phyloP scores from a whole-genome alignment of 2,329 filamentous ascomycete species.

The Aspergillus oerlinghausenensis region DNA sequence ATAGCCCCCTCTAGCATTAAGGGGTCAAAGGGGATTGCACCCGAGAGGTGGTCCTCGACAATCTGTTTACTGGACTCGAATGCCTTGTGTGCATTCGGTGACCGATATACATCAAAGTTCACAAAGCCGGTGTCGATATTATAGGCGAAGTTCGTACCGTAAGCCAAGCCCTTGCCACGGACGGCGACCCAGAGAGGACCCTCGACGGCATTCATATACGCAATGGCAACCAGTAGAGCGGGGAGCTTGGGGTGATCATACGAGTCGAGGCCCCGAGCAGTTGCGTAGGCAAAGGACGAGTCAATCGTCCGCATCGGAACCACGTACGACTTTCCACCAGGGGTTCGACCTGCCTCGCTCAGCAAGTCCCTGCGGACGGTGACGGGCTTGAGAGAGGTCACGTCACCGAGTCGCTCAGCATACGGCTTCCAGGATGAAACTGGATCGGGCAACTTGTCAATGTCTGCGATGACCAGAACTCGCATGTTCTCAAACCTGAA shows the following conservation, averaged over 20 bases:
- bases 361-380: conserved; percentile 67
- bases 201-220: conserved; percentile 89
- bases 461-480: conserved; percentile 74
- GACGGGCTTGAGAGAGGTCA: conserved; percentile 62
- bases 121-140: conserved; percentile 75
- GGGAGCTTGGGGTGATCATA: conserved; percentile 75
- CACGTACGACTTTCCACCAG: conserved; percentile 71
- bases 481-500: conserved; percentile 84
- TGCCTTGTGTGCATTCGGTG: conserved; percentile 82
- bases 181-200: conserved; percentile 92
- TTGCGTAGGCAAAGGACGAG: conserved; percentile 79
- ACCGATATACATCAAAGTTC: conserved; percentile 83
- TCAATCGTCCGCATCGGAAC: conserved; percentile 90
- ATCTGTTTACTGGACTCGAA: conserved; percentile 72
- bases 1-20: conserved; percentile 85
- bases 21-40: conserved; percentile 67
- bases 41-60: conserved; percentile 69
- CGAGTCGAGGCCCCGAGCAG: conserved; percentile 67
- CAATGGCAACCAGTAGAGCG: conserved; percentile 78
- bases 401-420: conserved; percentile 48
- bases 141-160: conserved; percentile 75
- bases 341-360: conserved; percentile 66
- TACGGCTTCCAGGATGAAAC: conserved; percentile 74
- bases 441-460: conserved; percentile 68
- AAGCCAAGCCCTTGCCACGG: conserved; percentile 87